Percentiles rank a stretch among this genome's conserved stretches.
Conservation (phyloP, 2,329 filamentous ascomycete species). For the Hypoxylon sp. region DNA sequence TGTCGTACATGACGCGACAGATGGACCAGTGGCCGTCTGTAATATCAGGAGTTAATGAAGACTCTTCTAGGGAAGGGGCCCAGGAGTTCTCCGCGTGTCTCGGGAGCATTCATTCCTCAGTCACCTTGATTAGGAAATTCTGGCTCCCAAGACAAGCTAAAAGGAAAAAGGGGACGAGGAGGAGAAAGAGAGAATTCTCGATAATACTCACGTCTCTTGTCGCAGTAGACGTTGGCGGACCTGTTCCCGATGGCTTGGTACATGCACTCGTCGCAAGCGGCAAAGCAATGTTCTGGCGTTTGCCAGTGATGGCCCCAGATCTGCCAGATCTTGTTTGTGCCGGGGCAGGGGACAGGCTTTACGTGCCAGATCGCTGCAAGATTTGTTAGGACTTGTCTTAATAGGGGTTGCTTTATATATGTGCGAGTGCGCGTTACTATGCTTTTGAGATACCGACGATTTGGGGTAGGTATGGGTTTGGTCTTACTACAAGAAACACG, state of each 20-base stretch:
- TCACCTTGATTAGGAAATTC: no score
- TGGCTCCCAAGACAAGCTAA: no score
- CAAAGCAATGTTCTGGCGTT: slow-evolving; percentile 8
- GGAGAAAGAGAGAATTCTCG: no score
- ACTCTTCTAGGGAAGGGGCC: no score
- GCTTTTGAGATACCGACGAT: no score
- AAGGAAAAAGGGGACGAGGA: no score
- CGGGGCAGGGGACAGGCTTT: background rate
- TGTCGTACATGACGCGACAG: slow-evolving; percentile 14
- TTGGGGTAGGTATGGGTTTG: no score
- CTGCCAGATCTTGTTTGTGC: slow-evolving; percentile 2
- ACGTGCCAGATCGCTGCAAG: slow-evolving; percentile 1
- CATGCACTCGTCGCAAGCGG: slow-evolving; percentile 14
- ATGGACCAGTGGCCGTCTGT: background rate
- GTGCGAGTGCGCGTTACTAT: no score
- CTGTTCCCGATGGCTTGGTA: background rate
- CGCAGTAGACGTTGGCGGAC: slow-evolving; percentile 7
- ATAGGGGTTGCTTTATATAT: background rate
- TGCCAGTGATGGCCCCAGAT: slow-evolving; percentile 17
- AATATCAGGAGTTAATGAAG: no score
- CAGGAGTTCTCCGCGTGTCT: no score
- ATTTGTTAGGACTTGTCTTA: background rate
- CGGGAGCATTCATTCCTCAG: no score
- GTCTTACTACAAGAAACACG: no score
- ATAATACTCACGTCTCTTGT: background rate